phyloP scores from a whole-genome alignment of 257 asterid genomes.

The Capsicum baccatum region DNA sequence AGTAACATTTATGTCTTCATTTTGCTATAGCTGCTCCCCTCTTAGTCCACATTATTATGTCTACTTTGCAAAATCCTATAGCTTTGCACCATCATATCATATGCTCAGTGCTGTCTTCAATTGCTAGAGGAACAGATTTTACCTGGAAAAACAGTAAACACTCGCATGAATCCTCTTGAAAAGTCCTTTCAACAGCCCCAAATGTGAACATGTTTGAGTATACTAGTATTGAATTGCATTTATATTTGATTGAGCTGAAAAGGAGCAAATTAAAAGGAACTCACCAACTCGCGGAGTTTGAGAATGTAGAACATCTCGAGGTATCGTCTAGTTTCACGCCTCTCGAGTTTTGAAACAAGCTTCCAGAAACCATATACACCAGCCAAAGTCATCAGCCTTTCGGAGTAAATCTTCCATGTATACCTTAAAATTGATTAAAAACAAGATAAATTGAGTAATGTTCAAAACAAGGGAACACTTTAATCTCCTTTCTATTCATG shows the following conservation, averaged over 20 bases:
- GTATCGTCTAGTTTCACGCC: constrained; percentile 91
- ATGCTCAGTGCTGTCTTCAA: constrained; percentile 44
- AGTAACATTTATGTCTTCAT: neutral
- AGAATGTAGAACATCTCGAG: constrained; percentile 98
- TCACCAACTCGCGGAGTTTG: constrained; percentile 85
- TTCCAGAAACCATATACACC: constrained; percentile 98
- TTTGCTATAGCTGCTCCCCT: neutral
- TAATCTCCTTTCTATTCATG: neutral
- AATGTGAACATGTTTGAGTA: neutral
- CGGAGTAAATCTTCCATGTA: constrained; percentile 90
- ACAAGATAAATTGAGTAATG: neutral
- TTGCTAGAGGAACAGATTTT: constrained; percentile 73
- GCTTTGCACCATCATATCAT: neutral
- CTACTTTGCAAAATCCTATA: neutral
- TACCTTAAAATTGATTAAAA: constrained; percentile 53
- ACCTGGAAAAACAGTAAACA: constrained; percentile 49
- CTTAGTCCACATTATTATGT: neutral
- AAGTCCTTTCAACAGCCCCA: neutral
- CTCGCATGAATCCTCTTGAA: neutral
- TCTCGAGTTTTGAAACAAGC: constrained; percentile 80
- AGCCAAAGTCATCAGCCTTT: constrained; percentile 92
- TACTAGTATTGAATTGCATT: neutral
- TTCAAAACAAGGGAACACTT: too few species aligned
- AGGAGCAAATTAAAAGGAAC: constrained; percentile 28
- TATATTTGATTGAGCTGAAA: neutral